Percentiles rank a stretch among this genome's conserved stretches.
Evolutionary conservation across 768 basidiomycete species (phyloP).

Genomic region (Gymnopilus dilepis): DNA sequence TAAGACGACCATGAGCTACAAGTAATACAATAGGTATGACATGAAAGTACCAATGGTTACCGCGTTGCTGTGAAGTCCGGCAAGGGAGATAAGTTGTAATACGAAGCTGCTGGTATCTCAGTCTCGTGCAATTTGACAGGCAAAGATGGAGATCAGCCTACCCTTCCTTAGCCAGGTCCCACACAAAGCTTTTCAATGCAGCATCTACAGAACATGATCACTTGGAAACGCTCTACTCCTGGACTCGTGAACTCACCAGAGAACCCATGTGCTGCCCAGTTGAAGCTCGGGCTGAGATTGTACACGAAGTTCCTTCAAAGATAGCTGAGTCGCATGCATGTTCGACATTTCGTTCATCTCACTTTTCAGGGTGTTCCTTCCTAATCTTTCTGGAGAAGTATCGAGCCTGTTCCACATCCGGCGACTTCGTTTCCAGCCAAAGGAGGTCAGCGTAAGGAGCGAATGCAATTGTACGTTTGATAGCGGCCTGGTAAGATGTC

Average conservation of each 20-base stretch:
- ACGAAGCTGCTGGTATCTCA: constrained; percentile 63
- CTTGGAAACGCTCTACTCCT: neutral
- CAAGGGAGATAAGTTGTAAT: constrained; percentile 87
- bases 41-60: constrained; percentile 66
- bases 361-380: constrained; percentile 76
- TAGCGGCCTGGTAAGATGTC: constrained; percentile 57
- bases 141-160: constrained; percentile 36
- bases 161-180: constrained; percentile 92
- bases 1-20: constrained; percentile 12
- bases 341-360: constrained; percentile 22
- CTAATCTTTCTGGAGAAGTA: constrained; percentile 80
- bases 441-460: constrained; percentile 89
- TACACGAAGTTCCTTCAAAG: constrained; percentile 80
- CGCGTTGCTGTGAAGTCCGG: constrained; percentile 87
- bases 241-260: constrained; percentile 45
- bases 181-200: constrained; percentile 83
- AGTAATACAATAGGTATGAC: no score
- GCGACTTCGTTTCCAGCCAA: constrained; percentile 94
- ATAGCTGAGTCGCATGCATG: neutral
- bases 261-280: constrained; percentile 88
- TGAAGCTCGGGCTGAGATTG: constrained; percentile 93
- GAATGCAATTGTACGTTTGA: constrained; percentile 79
- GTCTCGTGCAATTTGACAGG: neutral
- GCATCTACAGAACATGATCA: constrained; percentile 47
- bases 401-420: constrained; percentile 79